These are phyloP conservation scores for Aegle marmelos DNA, from an alignment of 345 rosid genomes.

Conservation along the genomic window DNA sequence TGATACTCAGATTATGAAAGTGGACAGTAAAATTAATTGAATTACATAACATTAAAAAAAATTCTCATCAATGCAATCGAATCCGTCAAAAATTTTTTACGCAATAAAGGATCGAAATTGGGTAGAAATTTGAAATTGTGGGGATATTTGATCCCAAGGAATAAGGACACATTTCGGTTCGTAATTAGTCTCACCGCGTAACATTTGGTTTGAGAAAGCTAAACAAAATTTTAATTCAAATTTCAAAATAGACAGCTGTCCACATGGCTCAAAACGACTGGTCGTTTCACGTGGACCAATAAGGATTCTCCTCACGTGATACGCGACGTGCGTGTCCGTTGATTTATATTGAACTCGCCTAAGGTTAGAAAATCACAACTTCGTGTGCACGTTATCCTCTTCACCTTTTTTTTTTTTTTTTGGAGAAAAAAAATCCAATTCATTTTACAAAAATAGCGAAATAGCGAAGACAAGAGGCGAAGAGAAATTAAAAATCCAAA, in stretches of 20 bases:
- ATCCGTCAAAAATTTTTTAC: too few species aligned
- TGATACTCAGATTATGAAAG: too few species aligned
- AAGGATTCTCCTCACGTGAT: background rate
- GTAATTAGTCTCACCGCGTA: too few species aligned
- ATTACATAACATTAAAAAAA: too few species aligned
- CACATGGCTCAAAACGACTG: background rate
- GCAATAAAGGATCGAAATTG: too few species aligned
- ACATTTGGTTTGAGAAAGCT: too few species aligned
- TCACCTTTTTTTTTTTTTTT: fast-evolving
- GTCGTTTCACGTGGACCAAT: background rate
- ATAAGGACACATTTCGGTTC: too few species aligned
- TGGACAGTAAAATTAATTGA: too few species aligned
- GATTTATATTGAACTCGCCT: background rate
- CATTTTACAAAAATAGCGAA: background rate
- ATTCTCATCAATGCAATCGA: too few species aligned
- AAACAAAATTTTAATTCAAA: background rate
- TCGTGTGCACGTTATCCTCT: background rate
- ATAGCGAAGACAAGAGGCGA: background rate
- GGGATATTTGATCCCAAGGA: too few species aligned
- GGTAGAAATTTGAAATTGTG: too few species aligned
- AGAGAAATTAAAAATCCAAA: background rate
- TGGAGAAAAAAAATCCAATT: too few species aligned
- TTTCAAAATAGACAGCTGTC: background rate
- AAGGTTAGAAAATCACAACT: background rate
- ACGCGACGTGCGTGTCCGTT: background rate